Evolutionary conservation across 1,139 yeast genomes (phyloP).

Genomic region (Candida frijolesensis): DNA sequence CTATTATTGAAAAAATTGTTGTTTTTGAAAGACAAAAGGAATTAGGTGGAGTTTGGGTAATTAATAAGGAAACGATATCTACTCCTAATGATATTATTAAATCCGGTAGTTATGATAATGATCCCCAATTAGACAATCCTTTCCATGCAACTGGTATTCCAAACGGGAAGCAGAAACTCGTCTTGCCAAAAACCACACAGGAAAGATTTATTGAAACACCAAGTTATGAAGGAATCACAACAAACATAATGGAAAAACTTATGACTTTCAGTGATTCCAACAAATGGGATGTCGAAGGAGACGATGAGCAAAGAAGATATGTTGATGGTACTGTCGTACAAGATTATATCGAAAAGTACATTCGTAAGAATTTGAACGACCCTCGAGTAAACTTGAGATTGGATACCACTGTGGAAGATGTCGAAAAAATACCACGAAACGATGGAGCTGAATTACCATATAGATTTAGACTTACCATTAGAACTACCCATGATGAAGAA

Average conservation of each 20-base stretch:
- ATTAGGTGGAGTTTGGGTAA: conserved; percentile 38
- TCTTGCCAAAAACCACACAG: conserved; percentile 15
- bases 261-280: conserved; percentile 47
- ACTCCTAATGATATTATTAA: conserved; percentile 28
- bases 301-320: conserved; percentile 25
- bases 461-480: conserved; percentile 32
- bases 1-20: conserved; percentile 22
- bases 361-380: conserved; percentile 24
- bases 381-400: conserved; percentile 25
- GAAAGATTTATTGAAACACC: conserved; percentile 40
- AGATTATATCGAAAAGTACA: conserved; percentile 36
- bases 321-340: conserved; percentile 31
- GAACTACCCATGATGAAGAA: conserved; percentile 24
- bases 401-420: conserved; percentile 41
- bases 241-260: conserved; percentile 45
- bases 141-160: conserved; percentile 15
- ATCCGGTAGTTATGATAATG: conserved; percentile 26
- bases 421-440: conserved; percentile 24
- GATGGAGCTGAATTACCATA: conserved; percentile 19
- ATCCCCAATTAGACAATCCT: conserved; percentile 36
- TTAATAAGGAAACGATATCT: conserved; percentile 23
- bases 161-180: conserved; percentile 7
- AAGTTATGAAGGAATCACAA: conserved; percentile 37
- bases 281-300: conserved; percentile 31
- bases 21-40: conserved; percentile 31